Evolutionary conservation across 2,329 filamentous ascomycete species (phyloP).

Genomic region (Pezicula carpinea): DNA sequence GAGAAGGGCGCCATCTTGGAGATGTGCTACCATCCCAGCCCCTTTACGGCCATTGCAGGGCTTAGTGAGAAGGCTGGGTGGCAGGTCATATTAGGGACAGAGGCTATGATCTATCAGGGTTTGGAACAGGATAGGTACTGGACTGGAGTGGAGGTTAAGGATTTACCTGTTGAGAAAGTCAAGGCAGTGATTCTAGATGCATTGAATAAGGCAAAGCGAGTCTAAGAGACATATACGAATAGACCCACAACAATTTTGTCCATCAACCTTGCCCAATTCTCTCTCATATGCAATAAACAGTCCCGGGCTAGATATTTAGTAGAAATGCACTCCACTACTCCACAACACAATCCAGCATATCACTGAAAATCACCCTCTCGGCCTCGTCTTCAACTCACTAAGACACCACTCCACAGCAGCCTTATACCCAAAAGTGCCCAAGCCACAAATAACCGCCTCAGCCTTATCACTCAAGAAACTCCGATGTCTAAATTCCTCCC

Average conservation of each 20-base stretch:
- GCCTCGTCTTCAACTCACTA: conserved; percentile 38
- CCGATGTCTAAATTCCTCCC: conserved; percentile 64
- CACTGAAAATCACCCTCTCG: neutral
- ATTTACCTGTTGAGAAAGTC: conserved; percentile 15
- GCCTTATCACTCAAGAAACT: conserved; percentile 76
- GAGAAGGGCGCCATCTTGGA: conserved; percentile 20
- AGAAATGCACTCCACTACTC: too few relatives aligned
- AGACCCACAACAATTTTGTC: too few relatives aligned
- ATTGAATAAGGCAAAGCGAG: conserved; percentile 7
- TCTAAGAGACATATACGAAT: too few relatives aligned
- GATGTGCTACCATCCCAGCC: conserved; percentile 22
- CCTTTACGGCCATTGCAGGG: conserved; percentile 15
- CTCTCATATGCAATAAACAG: too few relatives aligned
- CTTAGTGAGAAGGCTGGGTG: conserved; percentile 13
- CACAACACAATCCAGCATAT: too few relatives aligned
- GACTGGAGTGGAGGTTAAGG: conserved; percentile 13
- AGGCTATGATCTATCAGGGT: conserved; percentile 23
- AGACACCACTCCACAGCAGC: conserved; percentile 51
- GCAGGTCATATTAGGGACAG: conserved; percentile 19
- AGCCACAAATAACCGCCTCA: conserved; percentile 64
- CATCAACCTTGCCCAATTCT: too few relatives aligned
- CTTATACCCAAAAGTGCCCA: conserved; percentile 59
- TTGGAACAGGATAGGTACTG: conserved; percentile 19
- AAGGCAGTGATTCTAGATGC: conserved; percentile 15
- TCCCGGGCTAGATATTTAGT: too few relatives aligned